Base-by-base conservation (phyloP, 2,329 filamentous ascomycete species). In the Colletotrichum filicis region DNA sequence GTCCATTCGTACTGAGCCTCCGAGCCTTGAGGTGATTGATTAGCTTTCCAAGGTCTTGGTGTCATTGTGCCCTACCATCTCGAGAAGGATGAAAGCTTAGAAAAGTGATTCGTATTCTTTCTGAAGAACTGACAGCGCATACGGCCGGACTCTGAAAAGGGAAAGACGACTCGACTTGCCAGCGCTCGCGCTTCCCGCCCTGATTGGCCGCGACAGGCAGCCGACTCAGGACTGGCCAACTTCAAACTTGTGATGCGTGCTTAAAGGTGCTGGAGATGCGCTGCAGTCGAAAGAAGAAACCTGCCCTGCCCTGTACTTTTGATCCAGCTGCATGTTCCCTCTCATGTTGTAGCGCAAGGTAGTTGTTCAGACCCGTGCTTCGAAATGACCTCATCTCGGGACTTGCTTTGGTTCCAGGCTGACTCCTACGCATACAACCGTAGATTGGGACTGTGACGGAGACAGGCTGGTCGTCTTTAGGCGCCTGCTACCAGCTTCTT, bases 271-370 rank as follows among this genome's bases (percentile, higher is more conserved):
- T 37, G 49, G 61, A 26, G 53, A 37, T 65, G 62, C 62, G 68
- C 61, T 46, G 55, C 55, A 30, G 42, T 30, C 68, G 16, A 46
- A 58, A 64, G 53, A 64, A 72, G 59, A 72, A 72, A 72, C 6
- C 14, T 49, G 32, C 32, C 32, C 11, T 35, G 32, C 32, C 32
- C 11, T 35, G 42, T 49, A 49, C 42, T 49, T 49, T 49, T 49
- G 19, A 11, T 49, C 19, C 42, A 19, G 16, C 42, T 49, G 42
- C 42, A 49, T 49, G 8, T 49, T 49, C 19, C 42, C 42, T 49
- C 42, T 49, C 42, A n/a, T n/a, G 8, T n/a, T 11, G 42, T n/a
- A 49, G 19, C 42, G 8, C 19, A n/a, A 49, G 19, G 42, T 49
- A 49, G 16, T 19, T 19, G n/a, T n/a, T n/a, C 42, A 19, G 7